These are phyloP conservation scores for Chlorella vulgaris DNA, from an alignment of 139 green algal species.

Conservation along the genomic window DNA sequence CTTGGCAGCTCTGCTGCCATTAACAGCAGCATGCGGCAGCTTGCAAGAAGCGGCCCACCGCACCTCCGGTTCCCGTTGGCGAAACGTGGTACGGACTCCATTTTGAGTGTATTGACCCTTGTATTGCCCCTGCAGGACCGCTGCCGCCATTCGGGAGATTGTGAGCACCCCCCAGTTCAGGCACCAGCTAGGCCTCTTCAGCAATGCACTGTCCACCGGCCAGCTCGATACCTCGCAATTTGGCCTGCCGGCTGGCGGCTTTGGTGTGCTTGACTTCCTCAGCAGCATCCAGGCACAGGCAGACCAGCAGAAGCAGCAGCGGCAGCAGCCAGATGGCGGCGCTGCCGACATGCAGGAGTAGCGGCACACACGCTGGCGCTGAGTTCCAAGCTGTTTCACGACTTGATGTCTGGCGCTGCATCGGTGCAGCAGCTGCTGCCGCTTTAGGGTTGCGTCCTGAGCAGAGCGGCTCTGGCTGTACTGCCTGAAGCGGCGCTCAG, in stretches of 20 bases:
- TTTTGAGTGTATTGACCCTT: background rate
- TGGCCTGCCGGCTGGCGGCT: constrained; percentile 54
- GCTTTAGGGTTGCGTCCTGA: no score
- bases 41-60: no score
- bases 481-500: no score
- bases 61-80: no score
- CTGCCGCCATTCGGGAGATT: constrained; percentile 45
- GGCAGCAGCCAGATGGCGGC: background rate
- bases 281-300: constrained; percentile 36
- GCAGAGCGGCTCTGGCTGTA: no score
- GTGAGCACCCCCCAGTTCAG: constrained; percentile 71
- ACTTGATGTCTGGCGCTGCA: no score
- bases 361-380: background rate
- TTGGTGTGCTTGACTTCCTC: constrained; percentile 44
- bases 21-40: background rate
- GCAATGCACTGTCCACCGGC: constrained; percentile 62
- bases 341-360: background rate
- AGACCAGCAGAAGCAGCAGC: constrained; percentile 22
- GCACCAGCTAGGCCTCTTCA: constrained; percentile 65
- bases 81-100: no score
- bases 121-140: constrained; percentile 23
- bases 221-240: constrained; percentile 77
- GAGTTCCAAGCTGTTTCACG: no score
- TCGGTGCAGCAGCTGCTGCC: no score
- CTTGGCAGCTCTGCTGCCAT: background rate